phyloP scores from a whole-genome alignment of 2,329 filamentous ascomycete species.

The Clonostachys sp. region DNA sequence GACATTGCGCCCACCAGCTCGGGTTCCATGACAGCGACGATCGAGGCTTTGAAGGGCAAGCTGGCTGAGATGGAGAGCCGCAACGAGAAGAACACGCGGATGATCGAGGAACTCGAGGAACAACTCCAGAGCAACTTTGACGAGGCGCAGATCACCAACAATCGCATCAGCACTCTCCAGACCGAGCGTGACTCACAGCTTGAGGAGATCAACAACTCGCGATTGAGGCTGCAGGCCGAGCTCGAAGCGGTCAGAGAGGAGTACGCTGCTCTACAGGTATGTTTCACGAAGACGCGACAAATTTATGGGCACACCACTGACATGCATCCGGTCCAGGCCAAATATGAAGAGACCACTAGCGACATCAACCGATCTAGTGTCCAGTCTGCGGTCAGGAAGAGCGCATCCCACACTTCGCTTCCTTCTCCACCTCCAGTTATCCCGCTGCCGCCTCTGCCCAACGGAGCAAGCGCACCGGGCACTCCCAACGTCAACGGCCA shows the following conservation, averaged over 20 bases:
- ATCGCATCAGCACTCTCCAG: slow-evolving; percentile 79
- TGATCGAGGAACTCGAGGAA: slow-evolving; percentile 95
- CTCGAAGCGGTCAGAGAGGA: slow-evolving; percentile 64
- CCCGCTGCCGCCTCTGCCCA: slow-evolving; percentile 87
- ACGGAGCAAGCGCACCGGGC: slow-evolving; percentile 38
- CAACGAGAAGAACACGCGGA: slow-evolving; percentile 86
- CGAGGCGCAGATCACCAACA: slow-evolving; percentile 79
- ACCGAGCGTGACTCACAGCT: slow-evolving; percentile 70
- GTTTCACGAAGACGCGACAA: slow-evolving; percentile 12
- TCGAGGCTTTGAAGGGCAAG: slow-evolving; percentile 61
- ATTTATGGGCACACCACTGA: neutral
- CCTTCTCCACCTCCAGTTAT: slow-evolving; percentile 94
- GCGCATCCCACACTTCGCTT: slow-evolving; percentile 73
- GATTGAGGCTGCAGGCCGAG: slow-evolving; percentile 60
- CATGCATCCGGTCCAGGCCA: slow-evolving; percentile 40
- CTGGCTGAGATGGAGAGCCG: slow-evolving; percentile 56
- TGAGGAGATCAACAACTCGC: slow-evolving; percentile 70
- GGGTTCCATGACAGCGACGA: slow-evolving; percentile 40
- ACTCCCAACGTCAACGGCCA: slow-evolving; percentile 13
- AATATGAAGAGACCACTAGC: slow-evolving; percentile 49
- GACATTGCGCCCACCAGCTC: slow-evolving; percentile 49
- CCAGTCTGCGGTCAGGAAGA: slow-evolving; percentile 75
- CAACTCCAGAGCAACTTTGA: slow-evolving; percentile 95
- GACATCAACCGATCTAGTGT: slow-evolving; percentile 57
- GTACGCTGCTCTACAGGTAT: slow-evolving; percentile 74